Percentiles rank a stretch among this genome's conserved stretches.
Evolutionary conservation across 2,329 filamentous ascomycete species (phyloP).

Genomic region (Rhinocladiella similis): DNA sequence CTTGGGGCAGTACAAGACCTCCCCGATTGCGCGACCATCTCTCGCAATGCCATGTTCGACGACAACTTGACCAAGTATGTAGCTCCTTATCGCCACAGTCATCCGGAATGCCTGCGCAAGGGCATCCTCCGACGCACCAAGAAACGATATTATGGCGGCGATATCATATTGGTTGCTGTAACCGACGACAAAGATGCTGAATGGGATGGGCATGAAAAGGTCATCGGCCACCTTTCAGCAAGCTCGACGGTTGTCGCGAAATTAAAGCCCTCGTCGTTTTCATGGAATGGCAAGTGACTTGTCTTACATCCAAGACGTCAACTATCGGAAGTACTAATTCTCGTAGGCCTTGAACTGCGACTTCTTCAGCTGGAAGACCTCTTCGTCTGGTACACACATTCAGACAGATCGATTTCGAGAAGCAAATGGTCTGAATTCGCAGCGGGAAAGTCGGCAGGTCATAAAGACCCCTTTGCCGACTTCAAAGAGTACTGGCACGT

Average conservation of each 20-base stretch:
- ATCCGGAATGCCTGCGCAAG: constrained; percentile 23
- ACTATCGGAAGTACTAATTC: background rate
- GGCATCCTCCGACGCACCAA: constrained; percentile 21
- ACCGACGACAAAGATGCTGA: constrained; percentile 18
- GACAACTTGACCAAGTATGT: constrained; percentile 25
- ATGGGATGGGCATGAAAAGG: constrained; percentile 20
- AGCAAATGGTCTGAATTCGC: constrained; percentile 8
- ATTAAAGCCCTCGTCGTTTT: constrained; percentile 2
- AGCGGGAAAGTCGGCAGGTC: constrained; percentile 2
- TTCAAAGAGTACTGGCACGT: constrained; percentile 29
- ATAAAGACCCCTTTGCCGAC: constrained; percentile 12
- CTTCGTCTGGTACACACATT: constrained; percentile 17
- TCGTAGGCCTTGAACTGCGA: constrained; percentile 19
- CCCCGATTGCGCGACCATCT: constrained; percentile 19
- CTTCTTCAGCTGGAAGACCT: constrained; percentile 17
- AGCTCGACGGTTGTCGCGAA: constrained; percentile 1
- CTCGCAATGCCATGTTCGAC: constrained; percentile 23
- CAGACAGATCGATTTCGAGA: constrained; percentile 13
- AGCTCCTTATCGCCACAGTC: constrained; percentile 20
- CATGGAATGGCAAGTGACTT: constrained; percentile 14
- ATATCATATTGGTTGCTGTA: constrained; percentile 22
- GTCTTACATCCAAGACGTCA: background rate
- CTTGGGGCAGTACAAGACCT: constrained; percentile 20
- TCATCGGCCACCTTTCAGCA: constrained; percentile 26
- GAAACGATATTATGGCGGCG: constrained; percentile 21